These are phyloP conservation scores for Boletus hoseneyae DNA, from an alignment of 1,284 basidiomycete species.

Conservation along the genomic window DNA sequence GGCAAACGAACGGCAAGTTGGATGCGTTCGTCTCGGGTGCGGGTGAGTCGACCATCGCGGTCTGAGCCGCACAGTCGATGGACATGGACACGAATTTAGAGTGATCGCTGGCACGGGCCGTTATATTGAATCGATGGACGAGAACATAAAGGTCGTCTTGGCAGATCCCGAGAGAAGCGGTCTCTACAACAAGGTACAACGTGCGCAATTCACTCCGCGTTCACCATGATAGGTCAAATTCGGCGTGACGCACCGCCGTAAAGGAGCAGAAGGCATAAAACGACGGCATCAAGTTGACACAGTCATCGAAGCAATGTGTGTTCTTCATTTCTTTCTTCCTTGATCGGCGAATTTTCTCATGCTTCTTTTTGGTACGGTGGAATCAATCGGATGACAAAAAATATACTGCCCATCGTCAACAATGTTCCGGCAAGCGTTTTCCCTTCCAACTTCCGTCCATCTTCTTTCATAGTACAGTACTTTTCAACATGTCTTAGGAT, in stretches of 20 bases:
- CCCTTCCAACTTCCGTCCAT: too few relatives aligned
- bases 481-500: slow-evolving; percentile 41
- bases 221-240: slow-evolving; percentile 61
- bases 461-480: too few relatives aligned
- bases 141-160: slow-evolving; percentile 14
- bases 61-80: not conserved
- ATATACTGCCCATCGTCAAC: too few relatives aligned
- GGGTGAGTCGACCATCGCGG: slow-evolving; percentile 41
- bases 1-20: slow-evolving; percentile 82
- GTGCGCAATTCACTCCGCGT: too few relatives aligned
- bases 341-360: too few relatives aligned
- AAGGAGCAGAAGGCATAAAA: slow-evolving; percentile 94
- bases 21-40: slow-evolving; percentile 94
- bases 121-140: slow-evolving; percentile 72
- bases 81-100: slow-evolving; percentile 35
- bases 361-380: too few relatives aligned
- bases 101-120: slow-evolving; percentile 86
- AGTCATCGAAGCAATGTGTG: slow-evolving; percentile 83
- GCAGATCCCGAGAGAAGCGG: too few relatives aligned
- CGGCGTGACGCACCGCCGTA: slow-evolving; percentile 92
- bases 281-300: slow-evolving; percentile 93
- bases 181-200: slow-evolving; percentile 65
- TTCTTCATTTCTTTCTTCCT: slow-evolving; percentile 7
- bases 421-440: too few relatives aligned
- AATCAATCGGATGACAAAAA: too few relatives aligned